phyloP scores from a whole-genome alignment of 208 protist genomes.

The Wallacemonas sp. region DNA sequence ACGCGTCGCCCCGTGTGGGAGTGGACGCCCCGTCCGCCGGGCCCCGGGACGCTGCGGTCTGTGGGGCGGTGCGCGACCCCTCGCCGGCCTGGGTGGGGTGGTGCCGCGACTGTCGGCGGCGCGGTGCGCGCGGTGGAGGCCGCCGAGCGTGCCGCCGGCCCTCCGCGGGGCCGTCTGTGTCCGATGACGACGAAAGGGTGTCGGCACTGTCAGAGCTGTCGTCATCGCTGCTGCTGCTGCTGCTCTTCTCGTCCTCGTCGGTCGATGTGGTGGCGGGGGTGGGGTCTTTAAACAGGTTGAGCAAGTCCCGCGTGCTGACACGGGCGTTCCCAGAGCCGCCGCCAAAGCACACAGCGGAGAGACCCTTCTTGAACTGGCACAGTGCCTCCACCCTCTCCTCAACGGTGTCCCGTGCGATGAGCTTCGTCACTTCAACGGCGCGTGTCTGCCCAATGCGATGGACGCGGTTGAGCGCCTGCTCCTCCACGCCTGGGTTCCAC shows the following conservation, averaged over 20 bases:
- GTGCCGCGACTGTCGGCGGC: no score
- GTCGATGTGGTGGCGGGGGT: conserved; percentile 7
- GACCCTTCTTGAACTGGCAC: conserved; percentile 88
- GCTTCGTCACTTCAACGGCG: conserved; percentile 91
- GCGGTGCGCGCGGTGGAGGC: no score
- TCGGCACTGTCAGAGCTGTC: conserved; percentile 2
- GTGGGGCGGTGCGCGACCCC: no score
- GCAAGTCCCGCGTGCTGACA: conserved; percentile 43
- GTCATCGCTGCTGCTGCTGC: conserved; percentile 17
- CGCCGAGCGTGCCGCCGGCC: no score
- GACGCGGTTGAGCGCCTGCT: conserved; percentile 90
- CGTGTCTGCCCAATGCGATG: conserved; percentile 91
- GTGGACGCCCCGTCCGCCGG: neutral
- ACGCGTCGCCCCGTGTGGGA: neutral
- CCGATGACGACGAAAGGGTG: no score
- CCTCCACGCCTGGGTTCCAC: conserved; percentile 91
- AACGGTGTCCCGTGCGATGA: conserved; percentile 93
- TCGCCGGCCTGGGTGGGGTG: no score
- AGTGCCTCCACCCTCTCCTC: conserved; percentile 96
- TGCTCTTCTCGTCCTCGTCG: conserved; percentile 18
- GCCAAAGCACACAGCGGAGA: conserved; percentile 63
- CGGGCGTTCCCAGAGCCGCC: conserved; percentile 15
- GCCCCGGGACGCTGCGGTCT: neutral
- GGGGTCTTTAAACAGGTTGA: conserved; percentile 40
- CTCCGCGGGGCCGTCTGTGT: no score